phyloP scores from a whole-genome alignment of 768 basidiomycete species.

The Mycena latifolia region DNA sequence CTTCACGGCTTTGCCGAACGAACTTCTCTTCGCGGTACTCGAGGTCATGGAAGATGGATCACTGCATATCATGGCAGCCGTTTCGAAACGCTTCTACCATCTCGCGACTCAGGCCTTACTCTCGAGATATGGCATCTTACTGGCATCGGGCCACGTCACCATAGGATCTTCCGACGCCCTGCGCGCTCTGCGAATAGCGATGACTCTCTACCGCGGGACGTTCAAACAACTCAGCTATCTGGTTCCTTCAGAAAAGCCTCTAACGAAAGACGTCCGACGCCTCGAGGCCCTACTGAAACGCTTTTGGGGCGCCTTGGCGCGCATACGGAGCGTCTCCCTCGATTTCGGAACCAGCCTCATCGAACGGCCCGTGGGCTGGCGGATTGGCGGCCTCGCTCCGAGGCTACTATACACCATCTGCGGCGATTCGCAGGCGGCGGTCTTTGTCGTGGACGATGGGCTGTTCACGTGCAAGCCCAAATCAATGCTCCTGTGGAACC shows the following conservation, averaged over 20 bases:
- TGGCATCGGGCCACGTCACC: not conserved
- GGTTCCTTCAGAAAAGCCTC: not conserved
- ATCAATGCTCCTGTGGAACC: conserved; percentile 13
- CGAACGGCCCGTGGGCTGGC: conserved; percentile 7
- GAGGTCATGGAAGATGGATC: conserved; percentile 20
- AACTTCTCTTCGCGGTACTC: conserved; percentile 19
- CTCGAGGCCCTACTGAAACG: conserved; percentile 10
- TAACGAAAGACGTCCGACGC: conserved; percentile 12
- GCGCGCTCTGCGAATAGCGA: conserved; percentile 25
- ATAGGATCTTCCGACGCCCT: conserved; percentile 21
- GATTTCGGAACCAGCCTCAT: conserved; percentile 11
- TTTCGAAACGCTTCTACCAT: conserved; percentile 24
- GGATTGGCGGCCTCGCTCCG: not conserved
- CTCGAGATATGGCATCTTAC: conserved; percentile 8
- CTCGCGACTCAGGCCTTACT: conserved; percentile 17
- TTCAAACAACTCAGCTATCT: not conserved
- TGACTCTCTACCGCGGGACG: conserved; percentile 3
- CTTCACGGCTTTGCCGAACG: conserved; percentile 15
- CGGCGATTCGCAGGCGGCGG: conserved; percentile 8
- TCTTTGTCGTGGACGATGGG: conserved; percentile 8
- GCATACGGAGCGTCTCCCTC: conserved; percentile 11
- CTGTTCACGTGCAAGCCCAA: conserved; percentile 23
- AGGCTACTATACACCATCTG: conserved; percentile 9
- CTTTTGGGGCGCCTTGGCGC: not conserved
- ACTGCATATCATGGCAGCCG: conserved; percentile 20